These are phyloP conservation scores for Arthrobotrys megalospora DNA, from an alignment of 2,329 filamentous ascomycete species.

Conservation along the genomic window DNA sequence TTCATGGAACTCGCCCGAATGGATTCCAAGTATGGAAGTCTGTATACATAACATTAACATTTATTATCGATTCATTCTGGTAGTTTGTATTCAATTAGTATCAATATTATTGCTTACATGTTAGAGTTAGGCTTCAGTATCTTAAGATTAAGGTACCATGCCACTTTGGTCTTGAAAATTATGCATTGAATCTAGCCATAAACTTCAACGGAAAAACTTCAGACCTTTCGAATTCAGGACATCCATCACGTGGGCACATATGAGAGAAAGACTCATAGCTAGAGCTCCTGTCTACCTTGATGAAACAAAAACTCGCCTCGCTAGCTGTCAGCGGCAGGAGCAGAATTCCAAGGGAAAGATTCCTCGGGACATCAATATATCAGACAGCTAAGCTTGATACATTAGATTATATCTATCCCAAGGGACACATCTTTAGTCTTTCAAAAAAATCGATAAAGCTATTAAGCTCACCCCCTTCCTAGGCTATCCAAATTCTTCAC, in stretches of 20 bases:
- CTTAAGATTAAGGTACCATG: neutral
- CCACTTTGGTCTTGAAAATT: neutral
- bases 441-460: constrained; percentile 15
- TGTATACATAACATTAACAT: neutral
- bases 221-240: neutral
- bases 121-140: constrained; percentile 15
- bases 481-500: constrained; percentile 21
- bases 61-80: constrained; percentile 1
- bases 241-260: constrained; percentile 4
- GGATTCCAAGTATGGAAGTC: constrained; percentile 15
- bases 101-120: neutral
- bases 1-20: neutral
- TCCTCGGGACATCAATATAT: constrained; percentile 41
- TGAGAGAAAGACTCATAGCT: neutral
- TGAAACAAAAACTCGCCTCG: constrained; percentile 27
- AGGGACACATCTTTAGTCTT: neutral
- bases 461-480: neutral
- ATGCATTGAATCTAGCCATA: neutral
- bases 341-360: constrained; percentile 51
- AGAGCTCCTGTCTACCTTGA: neutral
- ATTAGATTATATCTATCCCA: constrained; percentile 4
- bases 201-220: neutral
- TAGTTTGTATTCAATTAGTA: constrained; percentile 7
- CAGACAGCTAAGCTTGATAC: neutral
- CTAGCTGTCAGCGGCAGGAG: constrained; percentile 5